phyloP scores from a whole-genome alignment of 148 eudicot species.

The Hydrangea macrophylla region DNA sequence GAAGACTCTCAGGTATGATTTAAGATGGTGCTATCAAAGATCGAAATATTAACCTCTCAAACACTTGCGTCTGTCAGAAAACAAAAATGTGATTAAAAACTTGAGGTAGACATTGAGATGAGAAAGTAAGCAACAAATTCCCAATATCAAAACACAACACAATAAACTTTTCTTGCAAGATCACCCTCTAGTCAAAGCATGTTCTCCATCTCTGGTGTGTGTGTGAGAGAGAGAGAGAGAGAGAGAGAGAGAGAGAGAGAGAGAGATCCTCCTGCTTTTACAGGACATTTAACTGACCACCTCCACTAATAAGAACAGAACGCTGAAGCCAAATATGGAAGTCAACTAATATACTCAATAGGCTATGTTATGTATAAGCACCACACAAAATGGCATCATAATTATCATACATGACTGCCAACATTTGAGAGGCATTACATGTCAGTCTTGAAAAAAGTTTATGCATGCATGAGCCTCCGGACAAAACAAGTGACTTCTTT shows the following conservation, averaged over 20 bases:
- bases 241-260: background rate
- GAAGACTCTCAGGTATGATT: background rate
- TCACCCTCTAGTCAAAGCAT: background rate
- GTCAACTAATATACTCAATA: background rate
- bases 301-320: background rate
- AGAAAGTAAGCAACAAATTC: background rate
- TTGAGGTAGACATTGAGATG: background rate
- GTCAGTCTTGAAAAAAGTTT: too few species aligned
- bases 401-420: too few species aligned
- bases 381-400: too few species aligned
- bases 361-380: background rate
- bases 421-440: too few species aligned
- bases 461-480: too few species aligned
- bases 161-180: background rate
- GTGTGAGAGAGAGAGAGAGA: background rate
- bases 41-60: background rate
- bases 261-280: background rate
- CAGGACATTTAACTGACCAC: background rate
- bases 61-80: too few species aligned
- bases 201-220: background rate
- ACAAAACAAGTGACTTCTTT: too few species aligned
- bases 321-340: background rate
- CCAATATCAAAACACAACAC: background rate
- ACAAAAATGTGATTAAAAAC: too few species aligned
- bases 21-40: slow-evolving; percentile 6